Base-by-base conservation (phyloP, 129 eudicot genomes). In the Flaveria sonorensis region DNA sequence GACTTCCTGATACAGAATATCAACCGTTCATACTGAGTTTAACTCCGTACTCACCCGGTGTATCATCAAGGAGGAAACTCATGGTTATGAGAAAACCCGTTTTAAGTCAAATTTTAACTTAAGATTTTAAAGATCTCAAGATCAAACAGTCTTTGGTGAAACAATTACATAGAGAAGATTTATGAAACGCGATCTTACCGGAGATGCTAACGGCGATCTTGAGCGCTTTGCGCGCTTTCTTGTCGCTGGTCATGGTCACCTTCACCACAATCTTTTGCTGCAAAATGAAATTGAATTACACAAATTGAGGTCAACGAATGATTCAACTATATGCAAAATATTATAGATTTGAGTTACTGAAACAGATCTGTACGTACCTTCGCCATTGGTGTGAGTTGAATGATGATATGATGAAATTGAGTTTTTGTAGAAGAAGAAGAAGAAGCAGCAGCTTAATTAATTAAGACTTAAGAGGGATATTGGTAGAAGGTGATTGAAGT, bases 221-320 rank as follows among this genome's bases (percentile, higher is more conserved):
- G 18, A 72, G 15, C 40, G 86, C 82, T 52, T 82, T 77, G 14
- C 79, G 79, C 12, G 45, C 4, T 64, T 77, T 82, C 71, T 72
- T 82, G 2, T 82, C 75, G 39, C 1, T n/a, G 66, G 12, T 14
- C 79, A 82, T 72, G 0, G 65, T 43, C 56, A 82, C 86, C 56
- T 71, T 72, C 40, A 82, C 77, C 19, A 82, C 86, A 32, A 82
- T 78, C 72, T 82, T 82, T 82, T 82, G 86, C 86, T 82, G 79
- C 53, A 82, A 74, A 55, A 56, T 18, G 2, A 42, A 42, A 2
- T 13, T 57, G 11, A 26, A 10, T 56, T 12, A 20, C 12, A 70
- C 43, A 70, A 70, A 60, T 24, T 70, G 4, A 69, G 82, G 4
- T 65, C 0, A 76, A 64, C 19, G 4, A 28, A 28, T n/a, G 62